phyloP scores from a whole-genome alignment of 768 basidiomycete genomes.

The Psilocybe cyanescens region DNA sequence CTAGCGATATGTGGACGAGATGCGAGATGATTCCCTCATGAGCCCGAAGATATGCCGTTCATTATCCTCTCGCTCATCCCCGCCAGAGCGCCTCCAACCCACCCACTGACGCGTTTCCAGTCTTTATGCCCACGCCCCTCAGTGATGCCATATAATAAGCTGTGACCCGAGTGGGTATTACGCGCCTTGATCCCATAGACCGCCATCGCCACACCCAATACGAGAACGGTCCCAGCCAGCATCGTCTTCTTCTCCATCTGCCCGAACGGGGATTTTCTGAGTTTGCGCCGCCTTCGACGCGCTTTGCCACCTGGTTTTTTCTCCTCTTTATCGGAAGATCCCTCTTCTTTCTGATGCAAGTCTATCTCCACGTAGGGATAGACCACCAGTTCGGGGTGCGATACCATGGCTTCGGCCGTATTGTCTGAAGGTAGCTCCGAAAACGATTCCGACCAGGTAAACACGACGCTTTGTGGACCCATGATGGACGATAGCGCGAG shows the following conservation, averaged over 20 bases:
- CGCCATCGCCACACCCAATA: slow-evolving; percentile 73
- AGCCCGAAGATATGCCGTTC: slow-evolving; percentile 12
- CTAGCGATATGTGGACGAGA: background rate
- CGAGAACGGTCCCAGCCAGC: slow-evolving; percentile 68
- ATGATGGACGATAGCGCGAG: slow-evolving; percentile 63
- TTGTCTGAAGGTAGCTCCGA: slow-evolving; percentile 50
- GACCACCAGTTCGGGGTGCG: slow-evolving; percentile 57
- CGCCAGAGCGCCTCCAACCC: slow-evolving; percentile 26
- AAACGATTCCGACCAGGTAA: slow-evolving; percentile 67
- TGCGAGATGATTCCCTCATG: background rate
- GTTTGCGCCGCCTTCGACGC: slow-evolving; percentile 24
- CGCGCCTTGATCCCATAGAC: slow-evolving; percentile 48
- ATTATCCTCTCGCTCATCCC: slow-evolving; percentile 24
- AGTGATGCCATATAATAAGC: slow-evolving; percentile 21
- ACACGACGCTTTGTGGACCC: slow-evolving; percentile 78
- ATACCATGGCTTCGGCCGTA: slow-evolving; percentile 65
- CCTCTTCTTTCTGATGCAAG: slow-evolving; percentile 27
- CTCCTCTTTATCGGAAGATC: slow-evolving; percentile 20
- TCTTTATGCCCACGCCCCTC: slow-evolving; percentile 27
- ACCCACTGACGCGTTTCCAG: slow-evolving; percentile 23
- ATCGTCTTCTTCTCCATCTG: slow-evolving; percentile 45
- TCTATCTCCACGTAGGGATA: slow-evolving; percentile 48
- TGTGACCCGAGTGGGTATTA: slow-evolving; percentile 20
- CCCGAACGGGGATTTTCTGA: slow-evolving; percentile 26
- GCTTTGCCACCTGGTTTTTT: slow-evolving; percentile 16